These are phyloP conservation scores for Wallacemonas rigidus DNA, from an alignment of 208 protist species.

Conservation along the genomic window DNA sequence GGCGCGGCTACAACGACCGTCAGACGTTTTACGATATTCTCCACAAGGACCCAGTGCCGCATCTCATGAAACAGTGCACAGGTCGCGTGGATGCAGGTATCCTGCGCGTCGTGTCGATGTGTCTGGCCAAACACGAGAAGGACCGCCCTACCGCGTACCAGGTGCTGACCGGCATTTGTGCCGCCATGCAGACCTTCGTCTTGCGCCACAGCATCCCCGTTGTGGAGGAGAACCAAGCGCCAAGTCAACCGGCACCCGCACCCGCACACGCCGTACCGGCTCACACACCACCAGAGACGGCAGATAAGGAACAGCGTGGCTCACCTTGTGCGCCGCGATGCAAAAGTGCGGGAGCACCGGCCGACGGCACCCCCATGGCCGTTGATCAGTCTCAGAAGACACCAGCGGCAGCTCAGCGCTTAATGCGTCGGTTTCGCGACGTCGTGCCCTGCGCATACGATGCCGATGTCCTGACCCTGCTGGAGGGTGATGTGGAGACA, in stretches of 20 bases:
- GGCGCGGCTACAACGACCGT: conserved; percentile 42
- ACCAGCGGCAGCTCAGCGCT: neutral
- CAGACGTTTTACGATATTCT: conserved; percentile 58
- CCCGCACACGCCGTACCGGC: too few relatives aligned
- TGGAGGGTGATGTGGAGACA: conserved; percentile 27
- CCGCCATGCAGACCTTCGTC: conserved; percentile 40
- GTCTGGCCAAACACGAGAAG: conserved; percentile 62
- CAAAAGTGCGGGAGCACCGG: neutral
- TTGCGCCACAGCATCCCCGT: conserved; percentile 43
- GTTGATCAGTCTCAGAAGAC: conserved; percentile 6
- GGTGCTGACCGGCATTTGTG: conserved; percentile 46
- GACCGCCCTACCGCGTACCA: conserved; percentile 57
- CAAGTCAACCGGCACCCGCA: neutral
- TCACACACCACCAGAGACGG: too few relatives aligned
- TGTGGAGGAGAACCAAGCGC: conserved; percentile 24
- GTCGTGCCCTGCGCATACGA: neutral
- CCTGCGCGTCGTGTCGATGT: conserved; percentile 42
- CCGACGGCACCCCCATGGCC: conserved; percentile 11
- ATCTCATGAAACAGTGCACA: conserved; percentile 24
- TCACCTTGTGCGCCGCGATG: neutral
- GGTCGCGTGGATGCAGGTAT: conserved; percentile 43
- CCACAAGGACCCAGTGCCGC: conserved; percentile 60
- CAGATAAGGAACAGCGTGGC: conserved; percentile 11
- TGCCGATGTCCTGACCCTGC: conserved; percentile 17
- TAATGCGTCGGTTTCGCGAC: conserved; percentile 24